Conservation (phyloP, 2,329 filamentous ascomycete species). For the Cladosporium cucumerinum region DNA sequence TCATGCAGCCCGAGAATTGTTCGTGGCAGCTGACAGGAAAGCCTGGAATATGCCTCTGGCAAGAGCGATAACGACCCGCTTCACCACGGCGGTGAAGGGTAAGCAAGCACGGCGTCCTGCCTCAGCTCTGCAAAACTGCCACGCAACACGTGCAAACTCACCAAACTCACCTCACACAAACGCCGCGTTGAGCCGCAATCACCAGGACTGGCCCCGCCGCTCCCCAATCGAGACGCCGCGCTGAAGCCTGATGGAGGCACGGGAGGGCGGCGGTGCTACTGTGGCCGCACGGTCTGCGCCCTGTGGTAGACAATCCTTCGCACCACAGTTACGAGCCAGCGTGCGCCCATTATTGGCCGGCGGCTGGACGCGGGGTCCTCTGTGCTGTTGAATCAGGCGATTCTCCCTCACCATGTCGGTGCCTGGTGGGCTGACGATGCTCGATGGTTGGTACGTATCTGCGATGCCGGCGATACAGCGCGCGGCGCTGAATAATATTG, state of each 20-base stretch:
- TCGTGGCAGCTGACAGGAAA: not conserved
- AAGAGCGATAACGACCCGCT: not conserved
- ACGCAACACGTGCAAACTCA: not conserved
- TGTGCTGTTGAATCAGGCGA: slow-evolving; percentile 8
- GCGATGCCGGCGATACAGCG: slow-evolving; percentile 15
- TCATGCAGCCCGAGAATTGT: not conserved
- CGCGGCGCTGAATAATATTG: slow-evolving; percentile 11
- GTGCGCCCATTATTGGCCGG: not conserved
- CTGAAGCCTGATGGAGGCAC: not conserved
- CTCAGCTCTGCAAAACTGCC: not conserved
- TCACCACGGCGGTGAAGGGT: not conserved
- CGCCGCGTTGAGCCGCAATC: not conserved
- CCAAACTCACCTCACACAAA: not conserved
- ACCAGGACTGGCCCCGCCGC: not conserved
- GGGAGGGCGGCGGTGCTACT: not conserved
- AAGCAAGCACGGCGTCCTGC: not conserved
- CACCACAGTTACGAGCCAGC: not conserved
- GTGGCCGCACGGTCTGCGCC: not conserved
- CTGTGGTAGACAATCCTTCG: not conserved
- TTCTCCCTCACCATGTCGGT: slow-evolving; percentile 6
- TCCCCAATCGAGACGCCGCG: not conserved
- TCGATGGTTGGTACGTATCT: slow-evolving; percentile 2
- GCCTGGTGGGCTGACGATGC: slow-evolving; percentile 1
- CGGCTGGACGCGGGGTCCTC: slow-evolving; percentile 1
- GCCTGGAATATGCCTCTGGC: not conserved